phyloP scores from a whole-genome alignment of 306 rosid genomes.

The Castanea mollissima region DNA sequence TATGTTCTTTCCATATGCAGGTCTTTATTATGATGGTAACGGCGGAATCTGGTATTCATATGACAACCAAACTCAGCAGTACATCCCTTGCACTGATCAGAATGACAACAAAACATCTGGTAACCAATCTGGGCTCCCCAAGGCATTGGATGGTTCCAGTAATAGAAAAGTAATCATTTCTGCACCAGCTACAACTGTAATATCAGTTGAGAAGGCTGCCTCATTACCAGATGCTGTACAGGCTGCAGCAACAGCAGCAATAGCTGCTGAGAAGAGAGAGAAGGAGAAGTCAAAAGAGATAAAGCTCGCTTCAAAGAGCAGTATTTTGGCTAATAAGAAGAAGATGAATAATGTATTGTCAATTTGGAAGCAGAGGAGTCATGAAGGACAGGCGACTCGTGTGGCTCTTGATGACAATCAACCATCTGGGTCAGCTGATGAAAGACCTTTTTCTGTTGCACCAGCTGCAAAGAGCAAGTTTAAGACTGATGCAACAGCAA shows the following conservation, averaged over 20 bases:
- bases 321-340: constrained; percentile 92
- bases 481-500: constrained; percentile 42
- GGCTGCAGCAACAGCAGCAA: constrained; percentile 93
- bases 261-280: constrained; percentile 96
- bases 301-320: constrained; percentile 91
- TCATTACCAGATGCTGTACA: constrained; percentile 91
- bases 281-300: constrained; percentile 87
- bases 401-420: constrained; percentile 81
- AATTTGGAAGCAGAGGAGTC: constrained; percentile 98
- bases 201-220: constrained; percentile 64
- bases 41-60: constrained; percentile 87
- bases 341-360: constrained; percentile 93
- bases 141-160: constrained; percentile 59
- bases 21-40: constrained; percentile 91
- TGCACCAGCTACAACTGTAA: constrained; percentile 82
- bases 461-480: constrained; percentile 59
- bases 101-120: constrained; percentile 55
- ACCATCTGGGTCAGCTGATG: constrained; percentile 53
- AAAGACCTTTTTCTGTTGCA: constrained; percentile 49
- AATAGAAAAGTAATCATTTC: constrained; percentile 78
- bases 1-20: constrained; percentile 38
- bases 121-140: constrained; percentile 56
- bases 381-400: constrained; percentile 86
- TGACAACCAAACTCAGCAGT: constrained; percentile 78
- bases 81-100: constrained; percentile 83